phyloP scores from a whole-genome alignment of 257 asterid species.

The Solanum ossicruentum region DNA sequence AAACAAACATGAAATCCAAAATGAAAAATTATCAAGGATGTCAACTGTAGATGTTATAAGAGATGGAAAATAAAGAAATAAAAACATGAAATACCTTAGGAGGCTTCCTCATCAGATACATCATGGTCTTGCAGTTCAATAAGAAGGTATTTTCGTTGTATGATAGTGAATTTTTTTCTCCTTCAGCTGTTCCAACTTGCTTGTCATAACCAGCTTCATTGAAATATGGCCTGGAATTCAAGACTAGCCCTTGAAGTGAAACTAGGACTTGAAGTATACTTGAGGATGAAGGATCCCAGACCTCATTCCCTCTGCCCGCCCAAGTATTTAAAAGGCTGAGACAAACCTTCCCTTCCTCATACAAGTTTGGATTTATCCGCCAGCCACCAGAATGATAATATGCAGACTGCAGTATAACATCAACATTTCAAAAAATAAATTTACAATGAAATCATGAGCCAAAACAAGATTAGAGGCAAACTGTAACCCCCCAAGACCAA shows the following conservation, averaged over 20 bases:
- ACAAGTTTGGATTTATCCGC: conserved; percentile 95
- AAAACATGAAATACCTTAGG: conserved; percentile 57
- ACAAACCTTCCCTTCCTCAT: conserved; percentile 99
- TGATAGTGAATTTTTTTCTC: conserved; percentile 89
- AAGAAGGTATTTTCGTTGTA: conserved; percentile 94
- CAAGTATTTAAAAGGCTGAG: conserved; percentile 98
- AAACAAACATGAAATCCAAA: background rate
- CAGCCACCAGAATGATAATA: conserved; percentile 99
- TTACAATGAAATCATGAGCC: background rate
- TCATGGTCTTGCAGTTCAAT: conserved; percentile 94
- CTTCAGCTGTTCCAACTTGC: conserved; percentile 98
- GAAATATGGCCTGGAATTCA: conserved; percentile 87
- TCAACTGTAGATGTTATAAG: background rate
- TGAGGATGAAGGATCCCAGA: conserved; percentile 93
- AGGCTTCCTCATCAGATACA: conserved; percentile 80
- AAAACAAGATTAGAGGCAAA: background rate
- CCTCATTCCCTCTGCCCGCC: conserved; percentile 98
- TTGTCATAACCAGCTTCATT: conserved; percentile 98
- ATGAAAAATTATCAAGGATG: background rate
- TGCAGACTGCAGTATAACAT: conserved; percentile 48
- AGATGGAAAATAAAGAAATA: background rate
- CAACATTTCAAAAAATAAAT: background rate
- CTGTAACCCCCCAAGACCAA: background rate
- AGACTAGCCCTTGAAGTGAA: conserved; percentile 94
- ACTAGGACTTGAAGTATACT: conserved; percentile 98